phyloP scores from a whole-genome alignment of 805 yeast species.

The Candida jianshihensis region DNA sequence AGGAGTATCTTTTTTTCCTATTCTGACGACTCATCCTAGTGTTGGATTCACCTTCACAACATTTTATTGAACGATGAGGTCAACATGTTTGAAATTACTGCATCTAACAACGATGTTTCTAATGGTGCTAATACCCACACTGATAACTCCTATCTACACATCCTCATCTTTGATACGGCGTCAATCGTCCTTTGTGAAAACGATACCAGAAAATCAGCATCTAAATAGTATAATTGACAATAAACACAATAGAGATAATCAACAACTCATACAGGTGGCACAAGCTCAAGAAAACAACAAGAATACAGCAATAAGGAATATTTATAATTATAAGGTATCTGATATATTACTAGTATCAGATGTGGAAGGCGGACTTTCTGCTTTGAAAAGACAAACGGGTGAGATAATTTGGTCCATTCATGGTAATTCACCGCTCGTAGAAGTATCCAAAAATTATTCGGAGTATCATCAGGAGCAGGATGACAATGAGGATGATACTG shows the following conservation, averaged over 20 bases:
- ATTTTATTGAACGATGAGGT: too few relatives aligned
- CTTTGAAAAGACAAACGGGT: slow-evolving; percentile 70
- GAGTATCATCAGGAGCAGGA: neutral
- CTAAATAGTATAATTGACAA: too few relatives aligned
- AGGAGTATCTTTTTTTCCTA: too few relatives aligned
- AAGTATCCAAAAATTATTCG: slow-evolving; percentile 23
- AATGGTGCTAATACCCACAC: neutral
- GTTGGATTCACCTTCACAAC: too few relatives aligned
- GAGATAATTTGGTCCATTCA: slow-evolving; percentile 68
- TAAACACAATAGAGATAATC: neutral
- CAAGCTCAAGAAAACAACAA: slow-evolving; percentile 1
- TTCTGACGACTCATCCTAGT: too few relatives aligned
- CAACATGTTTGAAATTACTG: too few relatives aligned
- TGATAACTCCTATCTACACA: too few relatives aligned
- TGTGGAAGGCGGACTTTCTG: slow-evolving; percentile 83
- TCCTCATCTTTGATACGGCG: too few relatives aligned
- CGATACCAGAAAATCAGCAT: neutral
- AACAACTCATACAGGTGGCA: slow-evolving; percentile 1
- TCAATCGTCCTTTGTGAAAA: neutral
- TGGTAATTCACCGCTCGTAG: slow-evolving; percentile 57
- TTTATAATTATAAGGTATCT: slow-evolving; percentile 66
- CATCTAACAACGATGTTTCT: too few relatives aligned
- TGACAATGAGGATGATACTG: slow-evolving; percentile 27
- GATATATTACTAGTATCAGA: slow-evolving; percentile 67
- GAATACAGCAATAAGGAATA: slow-evolving; percentile 27